Evolutionary conservation across 1,139 yeast genomes (phyloP), one percentile per base, ranked within the genome.

Genomic region (Pichiaceae sp.): DNA sequence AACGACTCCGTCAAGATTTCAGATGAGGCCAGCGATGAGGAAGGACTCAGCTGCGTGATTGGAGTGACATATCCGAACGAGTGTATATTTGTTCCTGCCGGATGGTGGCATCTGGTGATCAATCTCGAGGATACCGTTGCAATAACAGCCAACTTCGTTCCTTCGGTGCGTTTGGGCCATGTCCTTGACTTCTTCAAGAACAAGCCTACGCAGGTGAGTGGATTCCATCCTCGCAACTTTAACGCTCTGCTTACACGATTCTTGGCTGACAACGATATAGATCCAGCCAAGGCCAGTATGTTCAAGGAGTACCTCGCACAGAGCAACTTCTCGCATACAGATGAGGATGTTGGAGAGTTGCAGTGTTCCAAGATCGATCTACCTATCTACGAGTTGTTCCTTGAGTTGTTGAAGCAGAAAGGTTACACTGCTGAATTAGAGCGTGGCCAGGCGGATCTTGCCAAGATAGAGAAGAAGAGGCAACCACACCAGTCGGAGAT

Each of bases 31-130:
- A 32, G 35, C 11, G 37, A 40, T 31, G 26, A 36, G 17, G 38
- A 40, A n/a, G 48, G 43, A 14, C 41, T 46, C n/a, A 50, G 64
- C 24, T 79, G 85, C 44, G 55, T 67, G 31, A 75, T 86, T 17
- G 93, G 85, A 1, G 64, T 86, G 11, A 81, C 94, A 0, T 76
- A 76, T 46, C 83, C 89, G 0, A 91, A 91, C 4, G 94, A 87
- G 55, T 79, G 86, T 46, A 72, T 86, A 70, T 76, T 82, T 53
- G 96, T 87, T 4, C 96, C 96, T 2, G 70, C 89, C 17, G 94
- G 95, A 1, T 87, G 96, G 96, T 87, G 96, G 96, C 96, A 87
- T 62, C 66, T 78, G 30, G 96, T 87, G 19, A 83, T 86, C 18
- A 87, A 87, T 50, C 54, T 87, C 19, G 86, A 81, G 42, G 89